A percentile compares a stretch with the other conserved stretches of the same genome.
These are phyloP conservation scores for Aspergillus pseudotamarii DNA, from an alignment of 2,329 filamentous ascomycete species.

Conservation along the genomic window DNA sequence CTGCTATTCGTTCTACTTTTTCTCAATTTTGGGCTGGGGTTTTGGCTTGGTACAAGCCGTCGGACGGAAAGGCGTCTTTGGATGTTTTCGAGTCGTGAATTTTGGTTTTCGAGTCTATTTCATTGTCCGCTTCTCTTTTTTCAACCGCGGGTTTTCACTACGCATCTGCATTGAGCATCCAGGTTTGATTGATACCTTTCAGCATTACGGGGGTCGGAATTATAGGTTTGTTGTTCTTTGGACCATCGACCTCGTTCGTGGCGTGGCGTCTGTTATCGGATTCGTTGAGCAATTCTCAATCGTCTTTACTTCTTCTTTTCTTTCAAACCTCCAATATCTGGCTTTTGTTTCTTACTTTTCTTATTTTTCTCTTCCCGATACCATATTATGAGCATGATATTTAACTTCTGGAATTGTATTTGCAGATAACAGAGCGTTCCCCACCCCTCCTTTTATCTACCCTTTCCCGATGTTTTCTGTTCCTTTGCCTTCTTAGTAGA, in stretches of 20 bases:
- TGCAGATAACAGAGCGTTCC: conserved; percentile 27
- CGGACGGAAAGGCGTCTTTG: conserved; percentile 24
- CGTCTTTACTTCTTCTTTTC: not conserved
- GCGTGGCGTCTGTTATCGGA: conserved; percentile 32
- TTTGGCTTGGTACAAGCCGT: conserved; percentile 18
- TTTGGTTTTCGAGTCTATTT: conserved; percentile 10
- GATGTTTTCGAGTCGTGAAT: conserved; percentile 19
- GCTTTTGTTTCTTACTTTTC: conserved; percentile 7
- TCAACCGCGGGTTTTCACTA: conserved; percentile 17
- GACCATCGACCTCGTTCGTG: conserved; percentile 21
- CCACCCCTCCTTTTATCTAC: conserved; percentile 4
- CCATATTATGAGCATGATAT: conserved; percentile 36
- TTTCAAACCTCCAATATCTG: not conserved
- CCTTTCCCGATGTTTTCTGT: not conserved
- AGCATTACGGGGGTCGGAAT: conserved; percentile 27
- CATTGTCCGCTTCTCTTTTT: conserved; percentile 12
- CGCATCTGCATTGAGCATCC: conserved; percentile 28
- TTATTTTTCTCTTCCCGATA: conserved; percentile 27
- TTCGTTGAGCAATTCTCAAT: conserved; percentile 21
- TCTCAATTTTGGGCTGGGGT: conserved; percentile 19
- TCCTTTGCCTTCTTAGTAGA: conserved; percentile 1
- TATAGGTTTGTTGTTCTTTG: conserved; percentile 26
- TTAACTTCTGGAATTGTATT: conserved; percentile 34
- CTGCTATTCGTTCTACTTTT: conserved; percentile 16
- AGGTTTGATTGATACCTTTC: conserved; percentile 30